Percentiles rank a stretch among this genome's conserved stretches.
These are phyloP conservation scores for Neofusicoccum sp. DNA, from an alignment of 2,329 filamentous ascomycete genomes.

Conservation along the genomic window DNA sequence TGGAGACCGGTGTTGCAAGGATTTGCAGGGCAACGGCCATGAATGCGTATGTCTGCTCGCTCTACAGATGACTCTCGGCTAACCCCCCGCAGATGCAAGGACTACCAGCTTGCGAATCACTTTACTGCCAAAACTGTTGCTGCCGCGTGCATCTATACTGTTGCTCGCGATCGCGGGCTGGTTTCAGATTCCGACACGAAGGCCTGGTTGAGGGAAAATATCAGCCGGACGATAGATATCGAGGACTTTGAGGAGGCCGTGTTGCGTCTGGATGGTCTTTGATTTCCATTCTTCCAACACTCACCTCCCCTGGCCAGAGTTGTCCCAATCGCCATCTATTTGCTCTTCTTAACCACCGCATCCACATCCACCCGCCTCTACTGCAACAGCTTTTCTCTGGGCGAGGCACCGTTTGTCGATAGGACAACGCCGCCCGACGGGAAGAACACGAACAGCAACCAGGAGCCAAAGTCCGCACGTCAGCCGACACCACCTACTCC, in stretches of 20 bases:
- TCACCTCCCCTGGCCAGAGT: too few relatives aligned
- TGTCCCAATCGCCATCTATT: too few relatives aligned
- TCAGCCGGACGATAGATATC: constrained; percentile 21
- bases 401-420: too few relatives aligned
- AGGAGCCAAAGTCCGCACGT: too few relatives aligned
- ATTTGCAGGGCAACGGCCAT: constrained; percentile 26
- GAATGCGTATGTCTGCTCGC: constrained; percentile 26
- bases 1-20: constrained; percentile 31
- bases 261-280: not conserved
- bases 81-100: constrained; percentile 25
- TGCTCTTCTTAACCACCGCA: too few relatives aligned
- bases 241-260: constrained; percentile 24
- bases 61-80: constrained; percentile 18
- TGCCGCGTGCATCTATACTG: constrained; percentile 29
- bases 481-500: too few relatives aligned
- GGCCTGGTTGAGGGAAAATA: constrained; percentile 22
- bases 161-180: constrained; percentile 14
- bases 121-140: constrained; percentile 35
- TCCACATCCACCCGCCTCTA: too few relatives aligned
- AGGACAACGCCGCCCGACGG: too few relatives aligned
- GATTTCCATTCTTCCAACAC: not conserved
- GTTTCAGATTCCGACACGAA: not conserved
- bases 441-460: too few relatives aligned
- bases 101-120: constrained; percentile 33
- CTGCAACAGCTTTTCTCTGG: too few relatives aligned